Evolutionary conservation across 2,329 filamentous ascomycete genomes (phyloP).

Genomic region (Fusarium torreyae): DNA sequence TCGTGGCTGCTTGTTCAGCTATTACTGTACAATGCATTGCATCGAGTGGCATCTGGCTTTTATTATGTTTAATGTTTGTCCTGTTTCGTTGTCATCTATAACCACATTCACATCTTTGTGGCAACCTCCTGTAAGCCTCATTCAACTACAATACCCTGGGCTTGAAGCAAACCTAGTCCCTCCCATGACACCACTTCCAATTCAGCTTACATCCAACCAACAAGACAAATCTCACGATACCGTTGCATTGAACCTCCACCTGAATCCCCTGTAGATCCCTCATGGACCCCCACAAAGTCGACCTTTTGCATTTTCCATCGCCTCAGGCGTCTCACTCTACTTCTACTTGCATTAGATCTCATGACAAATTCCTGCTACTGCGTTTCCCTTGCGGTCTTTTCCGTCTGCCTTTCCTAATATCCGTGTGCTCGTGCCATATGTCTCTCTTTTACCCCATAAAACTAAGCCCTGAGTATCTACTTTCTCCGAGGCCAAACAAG

Average conservation of each 20-base stretch:
- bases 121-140: background rate
- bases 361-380: background rate
- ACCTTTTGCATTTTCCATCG: constrained; percentile 23
- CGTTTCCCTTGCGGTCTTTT: background rate
- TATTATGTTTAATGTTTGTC: background rate
- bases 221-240: constrained; percentile 16
- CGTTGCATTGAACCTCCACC: constrained; percentile 24
- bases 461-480: constrained; percentile 10
- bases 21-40: background rate
- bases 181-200: constrained; percentile 27
- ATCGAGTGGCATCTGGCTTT: background rate
- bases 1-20: background rate
- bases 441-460: constrained; percentile 4
- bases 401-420: background rate
- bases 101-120: background rate
- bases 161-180: constrained; percentile 4
- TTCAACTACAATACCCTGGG: background rate
- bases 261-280: constrained; percentile 14
- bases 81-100: no score
- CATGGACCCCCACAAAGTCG: constrained; percentile 2
- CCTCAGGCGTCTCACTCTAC: constrained; percentile 23
- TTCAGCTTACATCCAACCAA: background rate
- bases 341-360: constrained; percentile 2
- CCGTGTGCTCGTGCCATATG: constrained; percentile 7
- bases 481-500: constrained; percentile 4